These are phyloP conservation scores for Podosphaera leucotricha DNA, from an alignment of 2,329 filamentous ascomycete genomes.

Conservation along the genomic window DNA sequence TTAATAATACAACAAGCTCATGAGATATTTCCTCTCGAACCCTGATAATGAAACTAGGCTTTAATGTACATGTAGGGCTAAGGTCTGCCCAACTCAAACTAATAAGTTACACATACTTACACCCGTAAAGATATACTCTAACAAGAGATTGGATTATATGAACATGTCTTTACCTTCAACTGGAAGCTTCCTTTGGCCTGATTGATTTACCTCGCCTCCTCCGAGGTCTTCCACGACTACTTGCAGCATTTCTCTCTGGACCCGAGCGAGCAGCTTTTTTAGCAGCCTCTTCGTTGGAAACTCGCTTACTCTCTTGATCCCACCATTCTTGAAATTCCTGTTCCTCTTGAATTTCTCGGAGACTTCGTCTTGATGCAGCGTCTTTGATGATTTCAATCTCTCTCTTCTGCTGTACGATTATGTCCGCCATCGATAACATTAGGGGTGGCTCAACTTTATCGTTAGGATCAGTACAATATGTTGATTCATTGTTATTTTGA, in stretches of 20 bases:
- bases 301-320: slow-evolving; percentile 59
- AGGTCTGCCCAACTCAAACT: too few relatives aligned
- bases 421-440: slow-evolving; percentile 63
- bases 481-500: slow-evolving; percentile 19
- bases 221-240: background rate
- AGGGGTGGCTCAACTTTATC: slow-evolving; percentile 37
- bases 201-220: background rate
- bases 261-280: slow-evolving; percentile 1
- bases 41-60: too few relatives aligned
- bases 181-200: background rate
- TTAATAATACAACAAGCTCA: too few relatives aligned
- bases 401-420: slow-evolving; percentile 63
- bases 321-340: slow-evolving; percentile 96
- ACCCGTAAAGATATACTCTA: too few relatives aligned
- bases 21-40: too few relatives aligned
- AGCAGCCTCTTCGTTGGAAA: slow-evolving; percentile 22
- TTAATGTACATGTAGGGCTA: too few relatives aligned
- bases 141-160: too few relatives aligned
- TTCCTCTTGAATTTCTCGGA: slow-evolving; percentile 90
- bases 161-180: too few relatives aligned
- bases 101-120: too few relatives aligned
- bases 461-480: slow-evolving; percentile 31
- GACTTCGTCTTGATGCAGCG: slow-evolving; percentile 62
- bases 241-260: background rate
- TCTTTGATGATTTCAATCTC: slow-evolving; percentile 69